Conservation (phyloP, 495 filamentous ascomycete species). For the Trichoderma asperelloides region DNA sequence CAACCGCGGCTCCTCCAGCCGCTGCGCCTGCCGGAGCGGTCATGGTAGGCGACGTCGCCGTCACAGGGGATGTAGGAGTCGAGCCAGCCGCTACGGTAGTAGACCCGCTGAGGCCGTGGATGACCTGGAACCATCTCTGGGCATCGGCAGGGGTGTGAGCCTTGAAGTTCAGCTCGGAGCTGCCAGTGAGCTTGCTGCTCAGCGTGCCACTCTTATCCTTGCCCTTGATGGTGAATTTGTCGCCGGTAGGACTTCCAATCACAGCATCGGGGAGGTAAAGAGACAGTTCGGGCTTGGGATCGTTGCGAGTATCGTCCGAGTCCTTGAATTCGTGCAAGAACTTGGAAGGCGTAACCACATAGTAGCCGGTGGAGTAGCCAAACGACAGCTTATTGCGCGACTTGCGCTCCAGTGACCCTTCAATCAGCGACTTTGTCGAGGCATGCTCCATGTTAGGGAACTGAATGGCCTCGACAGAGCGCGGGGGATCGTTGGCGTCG, state of each 20-base stretch:
- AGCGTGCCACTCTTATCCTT: conserved; percentile 59
- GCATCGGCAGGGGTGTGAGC: conserved; percentile 68
- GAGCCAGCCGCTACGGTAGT: conserved; percentile 13
- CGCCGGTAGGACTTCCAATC: conserved; percentile 62
- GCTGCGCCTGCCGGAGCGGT: background rate
- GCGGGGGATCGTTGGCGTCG: conserved; percentile 63
- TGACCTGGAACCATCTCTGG: conserved; percentile 71
- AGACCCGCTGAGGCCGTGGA: conserved; percentile 39
- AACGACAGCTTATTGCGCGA: conserved; percentile 63
- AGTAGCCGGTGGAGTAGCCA: conserved; percentile 74
- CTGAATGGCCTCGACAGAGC: conserved; percentile 57
- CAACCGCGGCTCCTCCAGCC: background rate
- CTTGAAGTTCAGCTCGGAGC: conserved; percentile 46
- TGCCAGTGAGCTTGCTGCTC: conserved; percentile 43
- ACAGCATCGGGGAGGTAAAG: conserved; percentile 89
- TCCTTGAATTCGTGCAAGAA: conserved; percentile 96
- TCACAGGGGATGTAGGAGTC: background rate
- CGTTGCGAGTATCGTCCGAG: conserved; percentile 70
- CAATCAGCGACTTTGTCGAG: conserved; percentile 72
- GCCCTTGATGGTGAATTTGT: conserved; percentile 90
- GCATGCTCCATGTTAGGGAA: conserved; percentile 86
- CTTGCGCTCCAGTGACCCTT: conserved; percentile 82
- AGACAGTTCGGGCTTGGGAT: conserved; percentile 76
- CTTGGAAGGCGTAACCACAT: conserved; percentile 75
- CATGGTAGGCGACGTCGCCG: background rate